Evolutionary conservation across 805 yeast species (phyloP).

Genomic region (Wickerhamomyces subpelliculosus): DNA sequence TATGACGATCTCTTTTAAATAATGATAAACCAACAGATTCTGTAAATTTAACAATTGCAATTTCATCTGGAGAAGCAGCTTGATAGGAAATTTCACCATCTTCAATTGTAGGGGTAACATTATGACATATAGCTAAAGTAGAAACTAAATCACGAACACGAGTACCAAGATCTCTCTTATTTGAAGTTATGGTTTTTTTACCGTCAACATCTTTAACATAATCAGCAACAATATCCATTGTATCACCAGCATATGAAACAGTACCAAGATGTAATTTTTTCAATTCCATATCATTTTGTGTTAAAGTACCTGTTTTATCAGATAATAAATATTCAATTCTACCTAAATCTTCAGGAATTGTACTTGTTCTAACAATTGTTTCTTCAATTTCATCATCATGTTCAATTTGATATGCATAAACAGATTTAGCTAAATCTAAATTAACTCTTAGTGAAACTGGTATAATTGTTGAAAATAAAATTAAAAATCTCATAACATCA

Average conservation of each 20-base stretch:
- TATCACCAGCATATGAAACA: constrained; percentile 86
- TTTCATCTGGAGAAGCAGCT: constrained; percentile 98
- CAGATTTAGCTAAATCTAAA: constrained; percentile 90
- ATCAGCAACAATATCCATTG: constrained; percentile 80
- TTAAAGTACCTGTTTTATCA: constrained; percentile 95
- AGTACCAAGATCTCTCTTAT: constrained; percentile 62
- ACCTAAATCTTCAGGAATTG: constrained; percentile 97
- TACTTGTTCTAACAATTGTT: constrained; percentile 92
- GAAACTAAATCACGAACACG: constrained; percentile 75
- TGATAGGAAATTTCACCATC: constrained; percentile 77
- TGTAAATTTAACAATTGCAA: constrained; percentile 92
- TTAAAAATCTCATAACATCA: constrained; percentile 83
- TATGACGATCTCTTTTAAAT: constrained; percentile 73
- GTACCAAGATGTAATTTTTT: constrained; percentile 89
- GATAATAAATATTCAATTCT: constrained; percentile 86
- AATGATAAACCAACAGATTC: constrained; percentile 79
- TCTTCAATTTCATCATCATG: constrained; percentile 75
- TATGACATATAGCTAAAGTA: constrained; percentile 91
- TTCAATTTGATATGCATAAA: constrained; percentile 92
- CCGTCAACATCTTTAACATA: constrained; percentile 37
- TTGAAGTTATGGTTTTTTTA: constrained; percentile 19
- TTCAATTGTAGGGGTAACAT: constrained; percentile 89
- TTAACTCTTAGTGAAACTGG: constrained; percentile 95
- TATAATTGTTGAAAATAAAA: constrained; percentile 88
- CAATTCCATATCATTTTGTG: constrained; percentile 97